These are phyloP conservation scores for Globisporangium paddicum DNA, from an alignment of 352 stramenopile species.

Conservation along the genomic window DNA sequence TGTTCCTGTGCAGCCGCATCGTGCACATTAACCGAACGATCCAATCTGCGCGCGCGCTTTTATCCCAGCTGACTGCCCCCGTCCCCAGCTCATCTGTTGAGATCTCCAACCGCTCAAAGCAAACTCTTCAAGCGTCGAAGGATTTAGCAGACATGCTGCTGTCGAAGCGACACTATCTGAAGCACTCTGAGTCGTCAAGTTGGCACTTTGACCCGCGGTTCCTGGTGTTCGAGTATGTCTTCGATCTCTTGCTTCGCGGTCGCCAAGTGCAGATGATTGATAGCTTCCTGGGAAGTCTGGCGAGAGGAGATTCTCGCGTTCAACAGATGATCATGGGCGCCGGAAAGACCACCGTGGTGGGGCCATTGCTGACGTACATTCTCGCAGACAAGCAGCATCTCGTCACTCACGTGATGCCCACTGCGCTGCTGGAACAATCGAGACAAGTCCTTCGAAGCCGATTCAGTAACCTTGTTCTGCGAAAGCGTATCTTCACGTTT, in stretches of 20 bases:
- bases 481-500: constrained; percentile 99
- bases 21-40: constrained; percentile 81
- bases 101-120: constrained; percentile 36
- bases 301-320: constrained; percentile 68
- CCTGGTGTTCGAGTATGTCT: constrained; percentile 99
- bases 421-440: constrained; percentile 98
- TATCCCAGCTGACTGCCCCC: constrained; percentile 17
- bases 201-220: constrained; percentile 97
- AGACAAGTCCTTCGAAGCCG: constrained; percentile 95
- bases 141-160: constrained; percentile 73
- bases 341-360: constrained; percentile 99
- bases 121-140: constrained; percentile 76
- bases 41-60: constrained; percentile 33
- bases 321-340: constrained; percentile 99
- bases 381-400: constrained; percentile 94
- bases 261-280: constrained; percentile 99
- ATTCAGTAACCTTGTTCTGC: constrained; percentile 95
- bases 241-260: constrained; percentile 95
- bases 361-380: constrained; percentile 97
- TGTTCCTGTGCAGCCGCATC: constrained; percentile 80
- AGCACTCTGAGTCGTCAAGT: constrained; percentile 11
- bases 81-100: neutral
- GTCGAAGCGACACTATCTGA: constrained; percentile 74
- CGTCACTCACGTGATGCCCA: constrained; percentile 97
- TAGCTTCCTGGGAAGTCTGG: constrained; percentile 93